A percentile compares a stretch with the other conserved stretches of the same genome.
These are phyloP conservation scores for Solanum pinnatisectum DNA, from an alignment of 257 asterid species.

Conservation along the genomic window DNA sequence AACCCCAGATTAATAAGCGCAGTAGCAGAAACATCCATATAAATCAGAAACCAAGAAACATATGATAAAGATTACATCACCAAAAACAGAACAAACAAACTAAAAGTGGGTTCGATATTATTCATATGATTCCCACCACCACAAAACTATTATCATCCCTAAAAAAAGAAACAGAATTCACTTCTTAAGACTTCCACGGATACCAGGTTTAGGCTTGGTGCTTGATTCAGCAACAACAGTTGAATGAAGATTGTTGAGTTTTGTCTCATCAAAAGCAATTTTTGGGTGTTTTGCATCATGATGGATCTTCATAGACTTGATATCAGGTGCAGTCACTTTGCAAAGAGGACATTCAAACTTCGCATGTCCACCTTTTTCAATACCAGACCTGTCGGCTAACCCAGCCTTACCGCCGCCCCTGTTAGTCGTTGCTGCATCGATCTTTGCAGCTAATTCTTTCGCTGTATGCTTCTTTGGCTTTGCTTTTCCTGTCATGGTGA, in stretches of 20 bases:
- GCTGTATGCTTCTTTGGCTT: slow-evolving; percentile 97
- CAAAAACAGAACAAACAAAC: background rate
- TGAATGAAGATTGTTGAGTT: slow-evolving; percentile 58
- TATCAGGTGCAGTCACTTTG: slow-evolving; percentile 71
- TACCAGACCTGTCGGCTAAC: slow-evolving; percentile 52
- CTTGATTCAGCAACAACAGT: slow-evolving; percentile 8
- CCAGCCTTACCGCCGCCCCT: slow-evolving; percentile 94
- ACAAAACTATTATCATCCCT: background rate
- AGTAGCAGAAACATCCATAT: background rate
- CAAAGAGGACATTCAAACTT: slow-evolving; percentile 82
- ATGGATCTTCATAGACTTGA: slow-evolving; percentile 87
- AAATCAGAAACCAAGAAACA: background rate
- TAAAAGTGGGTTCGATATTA: background rate
- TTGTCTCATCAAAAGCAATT: slow-evolving; percentile 65
- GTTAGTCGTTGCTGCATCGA: slow-evolving; percentile 73
- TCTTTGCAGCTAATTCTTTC: slow-evolving; percentile 61
- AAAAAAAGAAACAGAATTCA: background rate
- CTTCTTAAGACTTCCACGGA: slow-evolving; percentile 84
- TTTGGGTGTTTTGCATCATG: slow-evolving; percentile 82
- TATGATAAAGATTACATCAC: background rate
- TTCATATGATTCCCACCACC: background rate
- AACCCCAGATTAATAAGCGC: background rate
- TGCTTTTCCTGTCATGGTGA: slow-evolving; percentile 78
- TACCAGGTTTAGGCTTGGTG: slow-evolving; percentile 61
- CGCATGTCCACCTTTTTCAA: slow-evolving; percentile 81